These are phyloP conservation scores for Aphanocladium album DNA, from an alignment of 2,329 filamentous ascomycete genomes.

Conservation along the genomic window DNA sequence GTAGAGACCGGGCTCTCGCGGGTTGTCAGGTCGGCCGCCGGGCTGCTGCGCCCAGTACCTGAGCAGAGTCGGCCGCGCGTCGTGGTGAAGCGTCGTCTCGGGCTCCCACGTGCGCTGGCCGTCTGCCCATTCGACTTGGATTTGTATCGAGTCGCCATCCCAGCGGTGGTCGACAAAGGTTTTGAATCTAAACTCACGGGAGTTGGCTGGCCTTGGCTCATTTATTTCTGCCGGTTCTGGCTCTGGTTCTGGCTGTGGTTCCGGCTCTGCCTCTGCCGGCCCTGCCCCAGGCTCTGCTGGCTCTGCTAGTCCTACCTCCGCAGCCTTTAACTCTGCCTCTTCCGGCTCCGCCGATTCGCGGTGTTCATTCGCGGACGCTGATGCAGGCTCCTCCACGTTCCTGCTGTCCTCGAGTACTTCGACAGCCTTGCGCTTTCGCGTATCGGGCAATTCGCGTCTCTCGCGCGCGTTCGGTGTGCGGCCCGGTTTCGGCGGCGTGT, in stretches of 20 bases:
- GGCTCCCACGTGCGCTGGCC: conserved; percentile 30
- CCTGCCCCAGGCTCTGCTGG: background rate
- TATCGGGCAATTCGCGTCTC: background rate
- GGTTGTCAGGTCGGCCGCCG: conserved; percentile 29
- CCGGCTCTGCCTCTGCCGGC: too few species aligned
- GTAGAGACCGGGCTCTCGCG: conserved; percentile 25
- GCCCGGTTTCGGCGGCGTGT: background rate
- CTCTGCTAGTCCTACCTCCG: background rate
- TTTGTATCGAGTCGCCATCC: conserved; percentile 23
- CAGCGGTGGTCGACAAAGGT: conserved; percentile 23
- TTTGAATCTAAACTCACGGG: conserved; percentile 3
- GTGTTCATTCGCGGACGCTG: background rate
- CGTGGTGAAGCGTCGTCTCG: conserved; percentile 29
- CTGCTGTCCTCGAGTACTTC: background rate
- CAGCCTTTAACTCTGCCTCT: too few species aligned
- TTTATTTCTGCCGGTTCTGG: background rate
- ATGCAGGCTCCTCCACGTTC: too few species aligned
- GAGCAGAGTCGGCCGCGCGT: conserved; percentile 27
- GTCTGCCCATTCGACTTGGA: conserved; percentile 36
- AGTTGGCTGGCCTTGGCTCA: too few species aligned
- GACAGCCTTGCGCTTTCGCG: background rate
- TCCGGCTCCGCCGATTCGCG: too few species aligned
- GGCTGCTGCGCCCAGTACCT: conserved; percentile 26
- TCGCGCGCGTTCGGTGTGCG: background rate
- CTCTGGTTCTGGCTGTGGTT: background rate